Evolutionary conservation across 805 yeast genomes (phyloP), one percentile per base, ranked within the genome.

Genomic region (Teunomyces barrocoloradensis): DNA sequence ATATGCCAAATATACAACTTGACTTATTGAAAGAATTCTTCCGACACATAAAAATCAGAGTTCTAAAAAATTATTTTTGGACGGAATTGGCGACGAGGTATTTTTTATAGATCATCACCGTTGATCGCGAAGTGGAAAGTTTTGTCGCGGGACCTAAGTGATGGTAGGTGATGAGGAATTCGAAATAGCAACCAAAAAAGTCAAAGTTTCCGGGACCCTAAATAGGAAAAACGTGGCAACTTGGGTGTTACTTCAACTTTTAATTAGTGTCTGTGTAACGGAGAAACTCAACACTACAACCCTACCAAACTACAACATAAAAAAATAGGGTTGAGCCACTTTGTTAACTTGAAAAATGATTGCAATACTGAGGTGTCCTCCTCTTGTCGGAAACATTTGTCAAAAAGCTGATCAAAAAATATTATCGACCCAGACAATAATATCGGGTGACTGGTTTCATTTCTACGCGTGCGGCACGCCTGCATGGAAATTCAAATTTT

Each of bases 21-120:
- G 13, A 7, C 13, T 6, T 20, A 5, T 12, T 35, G 2, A 20
- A n/a, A 9, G 23, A 35, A 7, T 35, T 18, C 6, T 35, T 35
- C 38, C 25, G 34, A 32, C 34, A 32, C 34, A 13, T 32, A 32
- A 32, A 35, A n/a, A 18, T 35, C 23, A 20, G 20, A 21, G 13
- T 11, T 17, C 13, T 21, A 10, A 35, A 32, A 32, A 13, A 13
- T 13, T 35, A 35, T 35, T 35, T 35, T 35, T 35, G n/a, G 6
- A n/a, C 23, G 15, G 20, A 20, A 17, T 11, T 17, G 38, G 38
- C 20, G 38, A 18, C 13, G 25, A 18, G 38, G 38, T 35, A 35
- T 35, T 35, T 35, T 20, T 35, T 35, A n/a, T 3, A 35, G 38
- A 35, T 35, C 38, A 35, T 20, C 23, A 35, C 38, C 38, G 38